phyloP scores from a whole-genome alignment of 2,329 filamentous ascomycete species.

The Myriosclerotinia curreyana region DNA sequence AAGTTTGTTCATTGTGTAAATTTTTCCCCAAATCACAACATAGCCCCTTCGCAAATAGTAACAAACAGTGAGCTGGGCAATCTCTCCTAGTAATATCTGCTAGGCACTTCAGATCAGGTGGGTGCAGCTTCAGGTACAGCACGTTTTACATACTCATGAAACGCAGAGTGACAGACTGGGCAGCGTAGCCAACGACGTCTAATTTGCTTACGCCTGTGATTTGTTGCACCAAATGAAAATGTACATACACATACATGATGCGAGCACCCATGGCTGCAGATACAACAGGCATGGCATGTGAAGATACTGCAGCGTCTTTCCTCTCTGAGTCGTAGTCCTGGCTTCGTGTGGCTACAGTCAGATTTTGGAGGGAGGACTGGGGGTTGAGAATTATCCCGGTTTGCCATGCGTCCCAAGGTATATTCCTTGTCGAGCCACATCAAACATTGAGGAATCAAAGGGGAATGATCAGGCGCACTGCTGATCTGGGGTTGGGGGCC shows the following conservation, averaged over 20 bases:
- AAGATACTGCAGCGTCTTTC: not conserved
- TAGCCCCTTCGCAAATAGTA: constrained; percentile 22
- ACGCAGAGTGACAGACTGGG: not conserved
- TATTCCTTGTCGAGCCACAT: constrained; percentile 8
- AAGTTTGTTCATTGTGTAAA: not conserved
- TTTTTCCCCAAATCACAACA: constrained; percentile 12
- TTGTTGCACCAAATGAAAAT: not conserved
- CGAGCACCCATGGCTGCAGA: not conserved
- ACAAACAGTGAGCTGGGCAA: constrained; percentile 5
- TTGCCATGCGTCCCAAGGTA: constrained; percentile 19
- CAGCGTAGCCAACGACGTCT: constrained; percentile 3
- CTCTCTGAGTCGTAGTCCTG: not conserved
- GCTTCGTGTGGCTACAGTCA: constrained; percentile 13
- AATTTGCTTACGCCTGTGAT: not conserved
- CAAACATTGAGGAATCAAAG: not conserved
- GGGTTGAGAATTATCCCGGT: constrained; percentile 9
- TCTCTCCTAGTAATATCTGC: not conserved
- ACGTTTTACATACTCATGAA: constrained; percentile 21
- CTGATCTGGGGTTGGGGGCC: constrained; percentile 19
- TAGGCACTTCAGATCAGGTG: constrained; percentile 12
- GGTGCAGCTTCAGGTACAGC: constrained; percentile 16
- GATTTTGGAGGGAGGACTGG: constrained; percentile 9
- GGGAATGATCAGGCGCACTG: not conserved
- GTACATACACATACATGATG: not conserved
- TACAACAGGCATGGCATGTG: constrained; percentile 7